Evolutionary conservation across 805 yeast genomes (phyloP).

Genomic region (Lipomyces orientalis): DNA sequence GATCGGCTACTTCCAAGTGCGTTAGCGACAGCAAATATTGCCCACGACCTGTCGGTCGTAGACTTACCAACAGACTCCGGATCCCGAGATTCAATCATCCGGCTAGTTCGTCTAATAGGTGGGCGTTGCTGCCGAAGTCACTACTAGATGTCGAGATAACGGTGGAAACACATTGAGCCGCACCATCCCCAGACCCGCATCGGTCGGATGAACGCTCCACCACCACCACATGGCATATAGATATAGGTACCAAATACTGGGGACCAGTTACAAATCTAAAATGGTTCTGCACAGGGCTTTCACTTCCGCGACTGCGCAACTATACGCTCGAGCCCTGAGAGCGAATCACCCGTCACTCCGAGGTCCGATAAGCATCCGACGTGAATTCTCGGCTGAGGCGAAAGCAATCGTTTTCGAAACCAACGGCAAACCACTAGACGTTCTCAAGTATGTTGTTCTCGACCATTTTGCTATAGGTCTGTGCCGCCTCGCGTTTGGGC

Average conservation of each 20-base stretch:
- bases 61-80: background rate
- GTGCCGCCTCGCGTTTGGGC: background rate
- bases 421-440: constrained; percentile 62
- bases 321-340: background rate
- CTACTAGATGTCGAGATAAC: too few species aligned
- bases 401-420: constrained; percentile 69
- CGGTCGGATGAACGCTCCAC: too few species aligned
- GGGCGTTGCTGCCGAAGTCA: background rate
- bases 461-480: background rate
- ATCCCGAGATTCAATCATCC: constrained; percentile 7
- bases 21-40: background rate
- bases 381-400: constrained; percentile 47
- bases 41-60: background rate
- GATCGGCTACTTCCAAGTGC: background rate
- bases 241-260: background rate
- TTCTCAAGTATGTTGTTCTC: constrained; percentile 38
- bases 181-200: too few species aligned
- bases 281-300: background rate
- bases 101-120: background rate
- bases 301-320: background rate
- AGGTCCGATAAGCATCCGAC: background rate
- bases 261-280: background rate
- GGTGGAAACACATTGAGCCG: too few species aligned
- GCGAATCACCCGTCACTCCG: background rate
- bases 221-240: background rate